Evolutionary conservation across 192 early-diverging fungal genomes (phyloP), one percentile per base, ranked within the genome.

Genomic region (Backusella tarrabulga): DNA sequence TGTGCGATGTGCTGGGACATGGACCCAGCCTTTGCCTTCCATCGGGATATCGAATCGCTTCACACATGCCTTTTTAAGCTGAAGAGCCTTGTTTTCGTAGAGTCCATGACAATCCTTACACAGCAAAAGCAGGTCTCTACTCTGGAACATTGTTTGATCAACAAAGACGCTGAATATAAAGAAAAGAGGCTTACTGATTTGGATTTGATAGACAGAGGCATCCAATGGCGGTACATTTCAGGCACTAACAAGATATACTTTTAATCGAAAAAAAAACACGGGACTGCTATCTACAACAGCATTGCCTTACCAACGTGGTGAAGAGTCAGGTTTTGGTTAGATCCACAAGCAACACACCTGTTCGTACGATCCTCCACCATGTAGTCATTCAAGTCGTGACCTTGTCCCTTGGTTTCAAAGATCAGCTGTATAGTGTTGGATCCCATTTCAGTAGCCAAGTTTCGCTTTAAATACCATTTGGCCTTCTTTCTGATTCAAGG

Each of bases 161-260:
- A n/a, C 32, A 26, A 3, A 7, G 19, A 7, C 41, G 15, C 52
- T 41, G 35, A 15, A 6, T 52, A 17, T n/a, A 9, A 54, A 19
- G n/a, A 29, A 52, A 8, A n/a, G 6, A 36, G 8, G 19, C 77
- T 54, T 76, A 84, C 83, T 35, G 83, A 75, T 67, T 84, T 81
- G 4, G 83, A 84, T 38, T 84, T 84, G 32, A 84, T 73, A 12
- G 56, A 14, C 15, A 78, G 26, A 15, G 83, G 83, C 83, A 84
- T 84, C 41, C 67, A 75, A 11, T 70, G 81, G 26, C 83, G 71
- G 67, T 84, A 84, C 80, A 84, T 81, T n/a, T 84, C 80, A 52
- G 83, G 83, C 14, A 84, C 78, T 78, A 69, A 6, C 17, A n/a
- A 60, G 9, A 11, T 4, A 34, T 44, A 70, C 6, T 23, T 67